These are phyloP conservation scores for Penicillium sp. DNA, from an alignment of 2,329 filamentous ascomycete species.

Conservation along the genomic window DNA sequence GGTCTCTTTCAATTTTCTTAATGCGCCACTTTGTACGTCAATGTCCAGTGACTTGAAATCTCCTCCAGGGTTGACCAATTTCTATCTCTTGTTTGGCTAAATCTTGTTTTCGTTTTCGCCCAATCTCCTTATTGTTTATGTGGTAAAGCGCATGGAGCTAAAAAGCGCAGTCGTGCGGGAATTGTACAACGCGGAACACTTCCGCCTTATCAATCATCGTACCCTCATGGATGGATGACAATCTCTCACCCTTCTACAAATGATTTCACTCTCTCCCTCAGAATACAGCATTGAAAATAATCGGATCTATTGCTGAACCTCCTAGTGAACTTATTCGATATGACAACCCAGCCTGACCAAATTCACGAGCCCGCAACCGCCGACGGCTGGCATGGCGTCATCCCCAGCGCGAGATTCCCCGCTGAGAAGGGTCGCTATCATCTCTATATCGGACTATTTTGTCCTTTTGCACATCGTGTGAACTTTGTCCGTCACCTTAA, in stretches of 20 bases:
- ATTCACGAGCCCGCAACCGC: constrained; percentile 25
- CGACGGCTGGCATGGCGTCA: constrained; percentile 52
- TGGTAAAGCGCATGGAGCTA: too few relatives aligned
- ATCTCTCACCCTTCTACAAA: too few relatives aligned
- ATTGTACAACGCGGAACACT: neutral
- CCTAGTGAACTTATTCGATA: neutral
- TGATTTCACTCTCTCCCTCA: too few relatives aligned
- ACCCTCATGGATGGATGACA: neutral
- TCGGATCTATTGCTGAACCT: neutral
- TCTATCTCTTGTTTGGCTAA: too few relatives aligned
- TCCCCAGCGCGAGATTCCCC: constrained; percentile 49
- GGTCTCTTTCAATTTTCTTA: too few relatives aligned
- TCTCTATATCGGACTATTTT: constrained; percentile 60
- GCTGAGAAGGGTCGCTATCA: constrained; percentile 56
- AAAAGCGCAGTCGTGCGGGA: too few relatives aligned
- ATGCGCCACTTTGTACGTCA: too few relatives aligned
- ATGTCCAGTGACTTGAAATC: too few relatives aligned
- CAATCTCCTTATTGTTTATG: too few relatives aligned
- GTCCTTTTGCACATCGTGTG: constrained; percentile 62
- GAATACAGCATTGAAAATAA: too few relatives aligned
- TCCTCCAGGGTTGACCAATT: too few relatives aligned
- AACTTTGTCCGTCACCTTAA: constrained; percentile 60
- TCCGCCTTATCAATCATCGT: neutral
- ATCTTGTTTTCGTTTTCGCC: too few relatives aligned
- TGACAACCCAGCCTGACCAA: neutral